Percentiles rank a stretch among this genome's conserved stretches.
Conservation (phyloP, 2,329 filamentous ascomycete species). For the Herpotrichia juniperi region DNA sequence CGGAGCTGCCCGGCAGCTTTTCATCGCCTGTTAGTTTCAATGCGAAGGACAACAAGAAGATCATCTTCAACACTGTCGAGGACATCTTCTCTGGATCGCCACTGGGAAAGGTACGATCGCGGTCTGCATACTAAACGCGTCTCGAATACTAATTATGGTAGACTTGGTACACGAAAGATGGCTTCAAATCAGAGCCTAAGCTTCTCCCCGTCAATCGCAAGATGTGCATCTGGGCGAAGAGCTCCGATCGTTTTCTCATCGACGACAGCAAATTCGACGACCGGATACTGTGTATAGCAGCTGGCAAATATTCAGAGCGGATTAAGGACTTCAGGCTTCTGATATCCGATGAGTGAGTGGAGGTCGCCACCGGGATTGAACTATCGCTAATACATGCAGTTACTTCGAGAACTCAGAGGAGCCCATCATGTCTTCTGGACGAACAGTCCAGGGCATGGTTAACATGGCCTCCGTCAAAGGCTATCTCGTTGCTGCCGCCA, state of each 20-base stretch:
- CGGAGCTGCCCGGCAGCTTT: constrained; percentile 59
- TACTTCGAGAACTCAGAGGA: constrained; percentile 77
- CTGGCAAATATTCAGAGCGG: constrained; percentile 72
- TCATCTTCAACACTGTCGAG: constrained; percentile 72
- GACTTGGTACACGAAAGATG: constrained; percentile 79
- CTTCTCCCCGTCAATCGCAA: constrained; percentile 70
- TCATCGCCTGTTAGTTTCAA: constrained; percentile 74
- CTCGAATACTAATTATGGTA: constrained; percentile 25
- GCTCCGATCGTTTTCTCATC: constrained; percentile 73
- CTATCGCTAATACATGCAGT: constrained; percentile 28
- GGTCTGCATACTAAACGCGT: background rate
- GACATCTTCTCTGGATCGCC: constrained; percentile 47
- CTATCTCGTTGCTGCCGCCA: constrained; percentile 82
- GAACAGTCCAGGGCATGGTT: constrained; percentile 78
- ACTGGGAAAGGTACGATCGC: constrained; percentile 65
- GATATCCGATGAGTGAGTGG: constrained; percentile 70
- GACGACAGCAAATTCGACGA: constrained; percentile 58
- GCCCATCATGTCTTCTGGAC: constrained; percentile 74
- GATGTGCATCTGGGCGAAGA: constrained; percentile 88
- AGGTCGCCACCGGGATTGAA: background rate
- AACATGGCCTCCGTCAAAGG: constrained; percentile 85
- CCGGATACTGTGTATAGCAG: constrained; percentile 80
- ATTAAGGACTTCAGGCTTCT: constrained; percentile 78
- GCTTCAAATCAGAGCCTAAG: constrained; percentile 73
- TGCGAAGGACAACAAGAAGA: constrained; percentile 79